Conservation (phyloP, 345 rosid species). For the Draba incana region DNA sequence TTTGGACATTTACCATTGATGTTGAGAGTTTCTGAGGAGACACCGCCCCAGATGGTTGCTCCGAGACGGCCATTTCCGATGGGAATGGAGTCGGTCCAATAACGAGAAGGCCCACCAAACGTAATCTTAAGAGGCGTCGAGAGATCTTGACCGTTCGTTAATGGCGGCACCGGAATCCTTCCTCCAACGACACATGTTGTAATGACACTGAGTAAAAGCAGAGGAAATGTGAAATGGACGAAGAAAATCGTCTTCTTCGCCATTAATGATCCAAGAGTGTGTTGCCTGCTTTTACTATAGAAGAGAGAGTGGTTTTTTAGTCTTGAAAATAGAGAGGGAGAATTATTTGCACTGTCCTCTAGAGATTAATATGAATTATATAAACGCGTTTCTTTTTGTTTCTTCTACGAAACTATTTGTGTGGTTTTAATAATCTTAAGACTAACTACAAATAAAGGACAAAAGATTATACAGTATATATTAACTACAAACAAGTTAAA, state of each 20-base stretch:
- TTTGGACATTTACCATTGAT: conserved; percentile 59
- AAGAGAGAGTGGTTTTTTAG: neutral
- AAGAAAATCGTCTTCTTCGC: conserved; percentile 41
- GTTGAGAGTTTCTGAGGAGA: conserved; percentile 67
- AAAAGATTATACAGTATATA: too few species aligned
- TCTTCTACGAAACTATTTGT: too few species aligned
- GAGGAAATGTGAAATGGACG: conserved; percentile 21
- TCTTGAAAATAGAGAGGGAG: conserved; percentile 24
- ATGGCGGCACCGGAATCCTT: conserved; percentile 39
- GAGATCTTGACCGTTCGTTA: conserved; percentile 38
- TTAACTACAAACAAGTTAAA: too few species aligned
- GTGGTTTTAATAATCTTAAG: too few species aligned
- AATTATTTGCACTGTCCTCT: neutral
- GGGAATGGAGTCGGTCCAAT: conserved; percentile 89
- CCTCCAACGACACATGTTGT: conserved; percentile 39
- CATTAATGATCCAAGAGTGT: conserved; percentile 31
- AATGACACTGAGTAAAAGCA: neutral
- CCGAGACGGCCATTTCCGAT: conserved; percentile 92
- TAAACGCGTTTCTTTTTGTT: conserved; percentile 15
- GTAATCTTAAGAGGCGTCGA: conserved; percentile 60
- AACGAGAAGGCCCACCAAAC: conserved; percentile 67
- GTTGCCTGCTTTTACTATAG: conserved; percentile 26
- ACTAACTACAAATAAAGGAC: too few species aligned
- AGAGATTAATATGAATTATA: neutral
- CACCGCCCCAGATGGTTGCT: conserved; percentile 94